Evolutionary conservation across 345 rosid species (phyloP), one percentile per base, ranked within the genome.

Genomic region (Boechera stricta): DNA sequence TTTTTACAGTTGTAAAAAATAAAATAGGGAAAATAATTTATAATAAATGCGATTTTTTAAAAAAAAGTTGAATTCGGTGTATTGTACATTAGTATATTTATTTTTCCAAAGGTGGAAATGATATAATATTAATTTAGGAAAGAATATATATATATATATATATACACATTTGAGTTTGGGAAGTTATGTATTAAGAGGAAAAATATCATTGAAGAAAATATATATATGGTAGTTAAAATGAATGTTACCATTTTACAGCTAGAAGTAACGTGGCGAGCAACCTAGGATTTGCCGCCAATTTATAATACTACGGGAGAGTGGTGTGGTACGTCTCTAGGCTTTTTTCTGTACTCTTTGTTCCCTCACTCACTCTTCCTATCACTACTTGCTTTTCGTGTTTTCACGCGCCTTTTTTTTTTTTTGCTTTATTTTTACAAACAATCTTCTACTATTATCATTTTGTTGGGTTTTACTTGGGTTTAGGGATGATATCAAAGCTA

Each of bases 221-320:
- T 11, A 52, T 42, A 59, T 47, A 75, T 39, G 65, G 69, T 44
- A 35, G 44, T 63, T n/a, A 70, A 77, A 59, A 45, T 28, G 29
- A 21, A 70, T 64, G 7, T 72, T 26, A 72, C 71, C 33, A 67
- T 35, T 76, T 84, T 62, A 88, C 88, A 77, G 86, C 86, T 71
- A 81, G 72, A 45, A 76, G 54, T 82, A 90, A 90, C 92, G 86
- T 90, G 94, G 90, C 84, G 70, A 85, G 91, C 90, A 84, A 72
- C 97, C 87, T 92, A 73, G 97, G 86, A 80, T 71, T 87, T 78
- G 91, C 86, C 92, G 90, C 96, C 92, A 82, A 39, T 9, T 86
- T 81, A 39, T 3, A 39, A 39, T 21, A 21, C 24, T 21, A 2
- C 7, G 9, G 7, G 10, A 8, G 10, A 51, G 81, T 64, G 54